Evolutionary conservation across 371 early-diverging fungal species (phyloP), one percentile per base, ranked within the genome.

Genomic region (Massospora cicadina): DNA sequence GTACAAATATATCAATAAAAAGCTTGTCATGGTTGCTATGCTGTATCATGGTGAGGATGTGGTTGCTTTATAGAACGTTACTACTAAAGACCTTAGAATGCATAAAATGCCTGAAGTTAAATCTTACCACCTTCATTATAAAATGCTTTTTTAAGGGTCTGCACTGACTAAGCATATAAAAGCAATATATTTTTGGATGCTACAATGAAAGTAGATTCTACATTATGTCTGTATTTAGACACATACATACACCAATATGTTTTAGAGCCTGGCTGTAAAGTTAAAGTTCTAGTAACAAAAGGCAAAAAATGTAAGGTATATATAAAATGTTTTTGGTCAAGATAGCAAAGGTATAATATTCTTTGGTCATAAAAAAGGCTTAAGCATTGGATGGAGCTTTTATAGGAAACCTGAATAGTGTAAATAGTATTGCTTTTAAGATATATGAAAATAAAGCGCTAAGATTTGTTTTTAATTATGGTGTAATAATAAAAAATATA

Each of bases 301-400:
- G 62, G 62, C 12, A 21, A 12, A 12, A 62, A 62, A 31, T 2
- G 62, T 3, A 62, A 62, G 26, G 17, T 17, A 33, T 62, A 62
- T 31, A 26, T 62, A n/a, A 3, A 33, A 62, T 33, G 43, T 62
- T n/a, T 27, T 54, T 62, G 30, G n/a, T 23, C 33, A 10, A 17
- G 62, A 62, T 10, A 33, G 28, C 10, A 12, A 17, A 62, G 31
- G 33, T 23, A 21, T 28, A 25, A 23, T 62, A 0, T 26, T 25
- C 10, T 5, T 62, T 33, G 53, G 53, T 30, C 53, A 62, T 33
- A 62, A 43, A 13, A 62, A 10, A 13, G 5, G 3, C n/a, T 62
- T 23, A 33, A 30, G 25, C 62, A 10, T 12, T 33, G 62, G 62
- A 62, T 62, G 62, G 62, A 7, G 62, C 62, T 5, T 62, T 62